Conservation (phyloP, 768 basidiomycete genomes). For the Gloeostereum incarnatum region DNA sequence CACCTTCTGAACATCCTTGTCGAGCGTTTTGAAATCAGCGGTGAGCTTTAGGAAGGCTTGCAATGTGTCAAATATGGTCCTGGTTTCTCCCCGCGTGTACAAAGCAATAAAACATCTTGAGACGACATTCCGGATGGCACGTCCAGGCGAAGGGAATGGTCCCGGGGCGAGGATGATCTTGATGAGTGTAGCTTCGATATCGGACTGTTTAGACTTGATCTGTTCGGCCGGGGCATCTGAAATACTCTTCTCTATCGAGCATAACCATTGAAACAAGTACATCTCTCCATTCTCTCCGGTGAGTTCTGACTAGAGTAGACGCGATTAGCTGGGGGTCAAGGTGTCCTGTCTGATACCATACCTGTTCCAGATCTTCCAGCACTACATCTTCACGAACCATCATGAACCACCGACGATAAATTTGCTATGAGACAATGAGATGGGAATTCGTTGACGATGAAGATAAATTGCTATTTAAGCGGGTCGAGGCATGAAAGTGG, state of each 20-base stretch:
- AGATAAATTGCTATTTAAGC: too few species aligned
- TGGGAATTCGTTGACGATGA: too few species aligned
- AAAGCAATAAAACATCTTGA: slow-evolving; percentile 68
- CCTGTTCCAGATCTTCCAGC: too few species aligned
- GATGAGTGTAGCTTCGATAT: slow-evolving; percentile 53
- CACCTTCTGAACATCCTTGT: slow-evolving; percentile 61
- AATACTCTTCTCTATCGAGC: slow-evolving; percentile 51
- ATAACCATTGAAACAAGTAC: slow-evolving; percentile 80
- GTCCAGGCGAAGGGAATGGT: slow-evolving; percentile 76
- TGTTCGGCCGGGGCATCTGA: slow-evolving; percentile 41
- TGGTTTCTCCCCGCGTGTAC: slow-evolving; percentile 75
- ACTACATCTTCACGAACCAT: too few species aligned
- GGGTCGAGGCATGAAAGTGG: too few species aligned
- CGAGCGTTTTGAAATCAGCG: slow-evolving; percentile 56
- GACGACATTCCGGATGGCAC: slow-evolving; percentile 72
- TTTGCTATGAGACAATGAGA: too few species aligned
- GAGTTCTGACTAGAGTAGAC: slow-evolving; percentile 70
- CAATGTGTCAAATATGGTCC: slow-evolving; percentile 80
- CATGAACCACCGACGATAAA: too few species aligned
- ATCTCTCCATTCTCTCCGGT: slow-evolving; percentile 71
- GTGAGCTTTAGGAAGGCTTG: slow-evolving; percentile 70
- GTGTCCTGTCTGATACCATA: too few species aligned
- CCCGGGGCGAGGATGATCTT: slow-evolving; percentile 58
- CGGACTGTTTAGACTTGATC: slow-evolving; percentile 53
- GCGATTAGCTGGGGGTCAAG: too few species aligned